Conservation (phyloP, 495 filamentous ascomycete species). For the Neohortaea acidophila region DNA sequence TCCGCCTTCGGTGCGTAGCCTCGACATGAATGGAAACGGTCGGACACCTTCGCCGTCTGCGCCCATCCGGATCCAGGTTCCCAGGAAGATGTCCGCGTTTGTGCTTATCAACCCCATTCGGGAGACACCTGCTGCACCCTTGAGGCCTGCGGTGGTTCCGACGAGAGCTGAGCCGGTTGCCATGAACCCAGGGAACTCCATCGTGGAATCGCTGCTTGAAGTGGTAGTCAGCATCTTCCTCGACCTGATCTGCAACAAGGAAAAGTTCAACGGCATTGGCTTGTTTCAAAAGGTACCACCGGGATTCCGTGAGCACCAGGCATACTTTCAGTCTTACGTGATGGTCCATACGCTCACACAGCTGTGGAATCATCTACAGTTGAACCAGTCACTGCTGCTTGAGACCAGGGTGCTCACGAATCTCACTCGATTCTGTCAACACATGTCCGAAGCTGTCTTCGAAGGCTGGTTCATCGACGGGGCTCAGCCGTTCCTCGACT, state of each 20-base stretch:
- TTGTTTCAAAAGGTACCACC: constrained; percentile 81
- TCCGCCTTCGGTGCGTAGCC: constrained; percentile 55
- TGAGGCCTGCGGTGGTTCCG: constrained; percentile 46
- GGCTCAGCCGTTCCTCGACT: constrained; percentile 66
- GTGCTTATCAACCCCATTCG: constrained; percentile 61
- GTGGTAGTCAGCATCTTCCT: constrained; percentile 62
- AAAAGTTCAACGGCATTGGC: constrained; percentile 82
- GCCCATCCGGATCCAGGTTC: constrained; percentile 38
- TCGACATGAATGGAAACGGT: constrained; percentile 34
- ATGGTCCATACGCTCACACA: constrained; percentile 58
- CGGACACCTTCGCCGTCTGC: constrained; percentile 28
- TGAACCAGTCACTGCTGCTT: constrained; percentile 54
- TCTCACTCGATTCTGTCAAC: constrained; percentile 58
- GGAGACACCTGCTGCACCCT: constrained; percentile 38
- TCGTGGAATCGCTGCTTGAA: constrained; percentile 61
- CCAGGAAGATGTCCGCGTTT: constrained; percentile 72
- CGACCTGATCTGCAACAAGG: constrained; percentile 65
- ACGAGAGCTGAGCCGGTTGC: constrained; percentile 34
- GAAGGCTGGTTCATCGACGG: constrained; percentile 93
- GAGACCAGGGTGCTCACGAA: constrained; percentile 79
- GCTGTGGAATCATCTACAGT: constrained; percentile 50
- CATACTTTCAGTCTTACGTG: constrained; percentile 85
- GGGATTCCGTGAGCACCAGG: constrained; percentile 83
- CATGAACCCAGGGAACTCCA: constrained; percentile 44
- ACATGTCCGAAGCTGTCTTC: constrained; percentile 77